Evolutionary conservation across 305 asterid genomes (phyloP), one percentile per base, ranked within the genome.

Genomic region (Solanum chacoense): DNA sequence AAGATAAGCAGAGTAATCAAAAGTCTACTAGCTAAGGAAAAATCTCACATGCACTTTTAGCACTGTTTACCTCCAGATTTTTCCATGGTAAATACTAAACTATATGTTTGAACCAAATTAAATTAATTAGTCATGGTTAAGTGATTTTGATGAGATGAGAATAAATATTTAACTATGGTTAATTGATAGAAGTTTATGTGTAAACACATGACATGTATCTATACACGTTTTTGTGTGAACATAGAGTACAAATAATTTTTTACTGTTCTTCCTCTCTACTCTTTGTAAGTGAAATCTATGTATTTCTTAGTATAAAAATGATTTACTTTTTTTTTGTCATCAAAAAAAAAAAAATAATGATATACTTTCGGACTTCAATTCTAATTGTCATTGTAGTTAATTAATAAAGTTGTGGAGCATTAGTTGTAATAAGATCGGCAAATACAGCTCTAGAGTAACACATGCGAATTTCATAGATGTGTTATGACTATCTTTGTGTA

Each of bases 1-100:
- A 42, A 78, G 31, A 85, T 72, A 90, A 91, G 13, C 35, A 63
- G 35, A 37, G 84, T n/a, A 77, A 76, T 76, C 83, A 69, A 42
- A 84, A 89, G 40, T 32, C 5, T 32, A 32, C 28, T 18, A 34
- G 83, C 3, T 40, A 34, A 20, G 45, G 28, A 75, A 75, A 75
- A 34, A 7, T 34, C 45, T 65, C 73, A 65, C 31, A 65, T 65
- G 31, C 73, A n/a, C 73, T 65, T 42, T n/a, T 65, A n/a, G 10
- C 28, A 24, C 29, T 63, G 72, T 63, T 63, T n/a, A 63, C 72
- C 72, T 65, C 29, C 72, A 65, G 29, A 65, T 65, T n/a, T 65
- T n/a, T 65, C 14, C 31, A 65, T 63, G 73, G 73, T n/a, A 65
- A 65, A n/a, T 65, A 65, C 73, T 65, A 67, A n/a, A 67, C 31